These are phyloP conservation scores for Teratosphaeriaceae sp. DNA, from an alignment of 2,329 filamentous ascomycete species.

Conservation along the genomic window DNA sequence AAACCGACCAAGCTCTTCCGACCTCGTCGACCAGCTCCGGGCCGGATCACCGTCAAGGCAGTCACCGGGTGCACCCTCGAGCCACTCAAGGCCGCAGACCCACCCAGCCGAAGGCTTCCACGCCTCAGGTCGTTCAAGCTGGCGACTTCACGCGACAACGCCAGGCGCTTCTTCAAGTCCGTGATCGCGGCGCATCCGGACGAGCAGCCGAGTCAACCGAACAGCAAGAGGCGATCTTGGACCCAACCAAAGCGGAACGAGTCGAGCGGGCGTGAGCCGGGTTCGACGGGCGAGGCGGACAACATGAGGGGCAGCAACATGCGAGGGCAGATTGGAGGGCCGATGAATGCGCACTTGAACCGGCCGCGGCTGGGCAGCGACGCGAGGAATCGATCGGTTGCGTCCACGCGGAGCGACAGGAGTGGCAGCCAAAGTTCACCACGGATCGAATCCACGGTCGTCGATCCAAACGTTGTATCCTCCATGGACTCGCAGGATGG, in stretches of 20 bases:
- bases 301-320: constrained; percentile 31
- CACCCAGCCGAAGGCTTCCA: not conserved
- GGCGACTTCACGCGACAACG: constrained; percentile 44
- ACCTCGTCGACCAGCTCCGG: constrained; percentile 46
- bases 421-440: constrained; percentile 11
- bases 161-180: constrained; percentile 43
- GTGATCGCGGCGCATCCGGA: constrained; percentile 29
- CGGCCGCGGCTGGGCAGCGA: constrained; percentile 37
- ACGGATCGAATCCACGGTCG: constrained; percentile 12
- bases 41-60: constrained; percentile 50
- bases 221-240: constrained; percentile 26
- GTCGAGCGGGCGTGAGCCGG: constrained; percentile 14
- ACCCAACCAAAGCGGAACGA: constrained; percentile 20
- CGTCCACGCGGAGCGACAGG: constrained; percentile 9
- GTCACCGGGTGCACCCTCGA: constrained; percentile 36
- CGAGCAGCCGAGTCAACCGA: constrained; percentile 7
- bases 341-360: constrained; percentile 32
- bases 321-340: constrained; percentile 34
- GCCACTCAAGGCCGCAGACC: constrained; percentile 20
- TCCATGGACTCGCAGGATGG: constrained; percentile 36
- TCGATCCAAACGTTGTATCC: constrained; percentile 21
- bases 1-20: constrained; percentile 35
- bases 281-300: constrained; percentile 6
- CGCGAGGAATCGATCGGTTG: constrained; percentile 29
- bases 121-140: constrained; percentile 35